Evolutionary conservation across 306 rosid genomes (phyloP).

Genomic region (Cucurbita maxima): DNA sequence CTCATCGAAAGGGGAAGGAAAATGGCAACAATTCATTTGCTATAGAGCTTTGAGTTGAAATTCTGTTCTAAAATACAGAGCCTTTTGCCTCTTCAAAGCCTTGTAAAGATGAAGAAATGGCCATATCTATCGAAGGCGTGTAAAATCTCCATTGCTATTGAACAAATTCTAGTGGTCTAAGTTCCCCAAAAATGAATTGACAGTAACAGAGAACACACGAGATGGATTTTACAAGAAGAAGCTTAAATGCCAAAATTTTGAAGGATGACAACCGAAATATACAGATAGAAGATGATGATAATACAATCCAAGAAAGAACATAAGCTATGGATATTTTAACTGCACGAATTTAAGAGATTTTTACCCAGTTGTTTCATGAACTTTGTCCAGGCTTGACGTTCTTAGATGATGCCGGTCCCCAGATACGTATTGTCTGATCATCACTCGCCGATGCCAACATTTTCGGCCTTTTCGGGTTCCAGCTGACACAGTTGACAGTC

Average conservation of each 20-base stretch:
- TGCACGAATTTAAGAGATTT: neutral
- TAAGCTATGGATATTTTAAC: neutral
- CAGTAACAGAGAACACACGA: neutral
- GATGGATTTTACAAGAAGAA: neutral
- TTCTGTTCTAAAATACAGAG: neutral
- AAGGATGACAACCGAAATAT: neutral
- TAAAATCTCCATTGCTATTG: no score
- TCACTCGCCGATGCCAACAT: constrained; percentile 95
- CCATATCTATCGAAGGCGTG: no score
- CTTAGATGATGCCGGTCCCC: constrained; percentile 46
- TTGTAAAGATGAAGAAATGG: neutral
- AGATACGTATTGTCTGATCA: constrained; percentile 63
- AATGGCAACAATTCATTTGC: neutral
- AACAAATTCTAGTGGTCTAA: neutral
- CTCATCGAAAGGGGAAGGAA: neutral
- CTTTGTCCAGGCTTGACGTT: constrained; percentile 8
- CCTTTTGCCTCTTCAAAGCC: neutral
- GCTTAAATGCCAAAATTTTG: neutral
- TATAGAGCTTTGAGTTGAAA: neutral
- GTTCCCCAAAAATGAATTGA: neutral
- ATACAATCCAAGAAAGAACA: neutral
- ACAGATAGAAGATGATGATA: neutral
- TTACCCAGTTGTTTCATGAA: neutral
- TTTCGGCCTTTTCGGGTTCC: constrained; percentile 69
- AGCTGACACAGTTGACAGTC: constrained; percentile 91